Evolutionary conservation across 1,284 basidiomycete species (phyloP).

Genomic region (Austroboletus novae-zelandiae): DNA sequence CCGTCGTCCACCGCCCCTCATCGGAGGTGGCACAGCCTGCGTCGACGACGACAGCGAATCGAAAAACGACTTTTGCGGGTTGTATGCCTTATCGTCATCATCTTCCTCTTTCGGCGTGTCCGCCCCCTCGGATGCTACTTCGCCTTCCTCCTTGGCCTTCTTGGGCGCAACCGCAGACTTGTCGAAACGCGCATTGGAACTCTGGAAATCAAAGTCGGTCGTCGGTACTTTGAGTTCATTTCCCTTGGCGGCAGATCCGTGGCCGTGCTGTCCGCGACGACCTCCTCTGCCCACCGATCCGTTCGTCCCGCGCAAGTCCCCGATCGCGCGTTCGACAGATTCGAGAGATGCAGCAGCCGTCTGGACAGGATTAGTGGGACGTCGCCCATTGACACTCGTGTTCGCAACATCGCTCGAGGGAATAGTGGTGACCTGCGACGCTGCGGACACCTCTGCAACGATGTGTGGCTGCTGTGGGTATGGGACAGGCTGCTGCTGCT

Average conservation of each 20-base stretch:
- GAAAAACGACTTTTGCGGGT: conserved; percentile 76
- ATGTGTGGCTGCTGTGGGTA: conserved; percentile 29
- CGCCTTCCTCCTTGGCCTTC: conserved; percentile 30
- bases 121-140: conserved; percentile 14
- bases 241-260: conserved; percentile 21
- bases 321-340: conserved; percentile 76
- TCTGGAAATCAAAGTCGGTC: conserved; percentile 76
- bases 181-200: conserved; percentile 73
- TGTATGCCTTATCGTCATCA: conserved; percentile 50
- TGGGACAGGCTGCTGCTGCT: conserved; percentile 20
- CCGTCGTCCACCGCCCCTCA: conserved; percentile 44
- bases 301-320: conserved; percentile 61
- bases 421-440: conserved; percentile 15
- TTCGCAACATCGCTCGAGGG: conserved; percentile 19
- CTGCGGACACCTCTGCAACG: conserved; percentile 27
- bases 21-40: conserved; percentile 32
- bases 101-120: conserved; percentile 28
- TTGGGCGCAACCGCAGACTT: conserved; percentile 53
- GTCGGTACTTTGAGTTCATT: conserved; percentile 56
- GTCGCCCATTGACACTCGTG: conserved; percentile 25
- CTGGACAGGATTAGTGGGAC: conserved; percentile 51
- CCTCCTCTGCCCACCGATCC: conserved; percentile 42
- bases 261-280: conserved; percentile 33
- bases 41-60: conserved; percentile 67
- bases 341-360: conserved; percentile 74